Percentiles rank a stretch among this genome's conserved stretches.
Conservation (phyloP, 495 filamentous ascomycete species). For the Pseudotulostoma volvatum region DNA sequence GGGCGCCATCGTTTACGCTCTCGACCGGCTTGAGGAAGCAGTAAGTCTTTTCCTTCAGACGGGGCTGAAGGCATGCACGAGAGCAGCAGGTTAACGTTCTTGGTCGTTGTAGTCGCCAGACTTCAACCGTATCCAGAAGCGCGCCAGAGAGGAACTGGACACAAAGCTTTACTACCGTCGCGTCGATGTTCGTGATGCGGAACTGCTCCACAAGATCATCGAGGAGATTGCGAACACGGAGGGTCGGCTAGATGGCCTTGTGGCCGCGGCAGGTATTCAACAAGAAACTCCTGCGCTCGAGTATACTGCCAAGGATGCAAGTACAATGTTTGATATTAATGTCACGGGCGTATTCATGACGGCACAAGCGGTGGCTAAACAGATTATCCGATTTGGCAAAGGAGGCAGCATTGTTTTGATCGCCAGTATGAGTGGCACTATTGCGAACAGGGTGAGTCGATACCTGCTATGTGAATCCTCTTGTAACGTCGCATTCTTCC, state of each 20-base stretch:
- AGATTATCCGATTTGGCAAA: conserved; percentile 59
- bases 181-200: conserved; percentile 70
- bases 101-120: conserved; percentile 33
- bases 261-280: conserved; percentile 65
- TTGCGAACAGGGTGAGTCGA: conserved; percentile 48
- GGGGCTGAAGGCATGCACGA: not conserved
- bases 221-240: conserved; percentile 51
- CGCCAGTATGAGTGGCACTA: conserved; percentile 55
- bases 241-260: conserved; percentile 55
- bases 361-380: conserved; percentile 49
- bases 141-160: conserved; percentile 47
- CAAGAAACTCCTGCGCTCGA: conserved; percentile 54
- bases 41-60: conserved; percentile 15
- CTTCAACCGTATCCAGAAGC: conserved; percentile 45
- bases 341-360: conserved; percentile 67
- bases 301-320: conserved; percentile 49
- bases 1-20: conserved; percentile 44
- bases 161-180: conserved; percentile 62
- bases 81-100: conserved; percentile 9
- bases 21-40: conserved; percentile 30
- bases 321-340: conserved; percentile 58
- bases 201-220: conserved; percentile 48
- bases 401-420: conserved; percentile 59
- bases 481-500: too few relatives aligned
- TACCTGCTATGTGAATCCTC: not conserved